These are phyloP conservation scores for Leccinum subgranulosum DNA, from an alignment of 768 basidiomycete genomes.

Conservation along the genomic window DNA sequence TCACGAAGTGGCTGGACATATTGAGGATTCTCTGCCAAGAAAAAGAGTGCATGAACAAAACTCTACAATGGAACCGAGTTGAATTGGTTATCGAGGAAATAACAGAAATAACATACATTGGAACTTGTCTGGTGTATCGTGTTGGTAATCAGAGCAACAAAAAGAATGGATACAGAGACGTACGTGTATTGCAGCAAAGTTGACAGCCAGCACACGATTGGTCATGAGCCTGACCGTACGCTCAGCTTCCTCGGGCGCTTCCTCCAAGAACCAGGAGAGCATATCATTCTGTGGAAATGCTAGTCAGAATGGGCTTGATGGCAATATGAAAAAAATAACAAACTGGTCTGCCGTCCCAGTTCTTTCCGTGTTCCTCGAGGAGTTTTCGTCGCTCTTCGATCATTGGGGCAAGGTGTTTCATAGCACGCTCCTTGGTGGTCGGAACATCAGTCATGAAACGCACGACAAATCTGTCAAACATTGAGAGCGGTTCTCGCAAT, in stretches of 20 bases:
- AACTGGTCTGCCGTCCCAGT: not conserved
- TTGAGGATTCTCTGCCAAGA: not conserved
- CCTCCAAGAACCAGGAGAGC: not conserved
- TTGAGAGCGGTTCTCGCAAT: no score
- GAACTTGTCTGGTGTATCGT: not conserved
- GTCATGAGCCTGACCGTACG: not conserved
- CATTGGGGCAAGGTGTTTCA: slow-evolving; percentile 1
- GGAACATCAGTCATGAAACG: not conserved
- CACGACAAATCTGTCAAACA: not conserved
- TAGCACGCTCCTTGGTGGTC: not conserved
- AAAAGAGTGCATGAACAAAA: not conserved
- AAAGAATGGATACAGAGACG: not conserved
- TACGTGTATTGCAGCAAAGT: slow-evolving; percentile 12
- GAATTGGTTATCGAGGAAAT: not conserved
- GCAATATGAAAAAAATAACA: not conserved
- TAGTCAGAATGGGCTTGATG: not conserved
- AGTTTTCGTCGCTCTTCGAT: not conserved
- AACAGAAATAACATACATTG: not conserved
- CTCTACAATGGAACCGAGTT: not conserved
- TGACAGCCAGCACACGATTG: not conserved
- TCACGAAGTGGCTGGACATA: not conserved
- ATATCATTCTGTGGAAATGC: not conserved
- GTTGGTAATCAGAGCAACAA: no score
- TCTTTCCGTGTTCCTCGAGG: not conserved
- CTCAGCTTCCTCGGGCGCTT: not conserved